Conservation (phyloP, 129 eudicot species). For the Flaveria linearis region DNA sequence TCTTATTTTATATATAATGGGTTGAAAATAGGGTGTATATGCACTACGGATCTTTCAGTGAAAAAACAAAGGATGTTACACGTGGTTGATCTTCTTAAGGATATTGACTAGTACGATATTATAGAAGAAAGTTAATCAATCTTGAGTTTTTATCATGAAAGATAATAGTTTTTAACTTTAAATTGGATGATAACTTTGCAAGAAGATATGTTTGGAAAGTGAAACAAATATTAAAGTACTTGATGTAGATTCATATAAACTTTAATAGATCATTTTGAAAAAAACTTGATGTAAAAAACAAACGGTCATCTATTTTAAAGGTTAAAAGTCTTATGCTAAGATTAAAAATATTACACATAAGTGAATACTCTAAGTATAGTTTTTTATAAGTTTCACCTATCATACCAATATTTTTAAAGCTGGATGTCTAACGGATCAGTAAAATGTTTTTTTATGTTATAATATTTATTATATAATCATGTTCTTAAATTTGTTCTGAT, state of each 20-base stretch:
- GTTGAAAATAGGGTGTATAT: slow-evolving; percentile 74
- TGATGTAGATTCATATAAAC: background rate
- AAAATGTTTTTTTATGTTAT: too few species aligned
- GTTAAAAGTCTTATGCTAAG: too few species aligned
- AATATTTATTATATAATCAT: too few species aligned
- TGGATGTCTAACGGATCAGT: too few species aligned
- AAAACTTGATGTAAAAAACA: too few species aligned
- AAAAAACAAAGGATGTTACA: slow-evolving; percentile 85
- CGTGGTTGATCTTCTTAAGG: slow-evolving; percentile 76
- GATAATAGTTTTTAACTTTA: background rate
- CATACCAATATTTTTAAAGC: too few species aligned
- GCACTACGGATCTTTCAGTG: slow-evolving; percentile 68
- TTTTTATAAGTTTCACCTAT: too few species aligned
- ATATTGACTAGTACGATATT: slow-evolving; percentile 50
- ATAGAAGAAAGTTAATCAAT: background rate
- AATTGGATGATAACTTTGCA: background rate
- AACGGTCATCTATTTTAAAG: too few species aligned
- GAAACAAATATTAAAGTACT: background rate
- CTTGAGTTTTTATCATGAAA: background rate
- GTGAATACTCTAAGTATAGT: too few species aligned
- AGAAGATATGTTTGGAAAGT: background rate
- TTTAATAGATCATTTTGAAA: too few species aligned
- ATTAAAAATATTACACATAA: too few species aligned
- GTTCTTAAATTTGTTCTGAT: too few species aligned
- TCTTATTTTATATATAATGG: slow-evolving; percentile 19